Evolutionary conservation across 208 protist genomes (phyloP).

Genomic region (Leishmania tropica): DNA sequence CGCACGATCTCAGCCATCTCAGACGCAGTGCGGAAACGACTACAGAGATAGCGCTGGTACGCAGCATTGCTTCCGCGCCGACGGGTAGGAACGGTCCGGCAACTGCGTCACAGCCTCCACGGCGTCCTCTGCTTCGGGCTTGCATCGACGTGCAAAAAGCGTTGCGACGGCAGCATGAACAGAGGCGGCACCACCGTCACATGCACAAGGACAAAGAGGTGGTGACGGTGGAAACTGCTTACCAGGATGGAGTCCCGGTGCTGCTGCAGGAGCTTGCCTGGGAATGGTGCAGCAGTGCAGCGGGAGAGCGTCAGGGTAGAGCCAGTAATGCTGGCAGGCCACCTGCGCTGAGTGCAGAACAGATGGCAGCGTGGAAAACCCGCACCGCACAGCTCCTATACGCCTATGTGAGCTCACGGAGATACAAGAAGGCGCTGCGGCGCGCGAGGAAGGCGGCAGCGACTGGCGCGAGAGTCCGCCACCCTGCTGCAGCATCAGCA

Average conservation of each 20-base stretch:
- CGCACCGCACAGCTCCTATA: constrained; percentile 10
- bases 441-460: constrained; percentile 1
- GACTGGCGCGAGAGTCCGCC: not conserved
- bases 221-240: constrained; percentile 1
- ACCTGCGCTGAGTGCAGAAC: constrained; percentile 4
- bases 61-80: not conserved
- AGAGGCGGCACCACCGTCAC: not conserved
- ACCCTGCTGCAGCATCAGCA: not conserved
- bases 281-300: constrained; percentile 22
- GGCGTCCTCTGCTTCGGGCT: not conserved
- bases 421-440: constrained; percentile 16
- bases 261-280: constrained; percentile 55
- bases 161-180: not conserved
- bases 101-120: not conserved
- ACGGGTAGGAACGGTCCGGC: not conserved
- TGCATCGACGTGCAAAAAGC: not conserved
- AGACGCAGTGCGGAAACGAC: not conserved
- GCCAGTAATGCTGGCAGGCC: not conserved
- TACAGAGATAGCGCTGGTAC: not conserved
- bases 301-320: not conserved
- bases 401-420: constrained; percentile 11
- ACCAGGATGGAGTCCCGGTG: constrained; percentile 48
- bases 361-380: constrained; percentile 16
- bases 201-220: not conserved
- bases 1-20: constrained; percentile 3